Evolutionary conservation across 257 asterid species (phyloP).

Genomic region (Capsicum baccatum): DNA sequence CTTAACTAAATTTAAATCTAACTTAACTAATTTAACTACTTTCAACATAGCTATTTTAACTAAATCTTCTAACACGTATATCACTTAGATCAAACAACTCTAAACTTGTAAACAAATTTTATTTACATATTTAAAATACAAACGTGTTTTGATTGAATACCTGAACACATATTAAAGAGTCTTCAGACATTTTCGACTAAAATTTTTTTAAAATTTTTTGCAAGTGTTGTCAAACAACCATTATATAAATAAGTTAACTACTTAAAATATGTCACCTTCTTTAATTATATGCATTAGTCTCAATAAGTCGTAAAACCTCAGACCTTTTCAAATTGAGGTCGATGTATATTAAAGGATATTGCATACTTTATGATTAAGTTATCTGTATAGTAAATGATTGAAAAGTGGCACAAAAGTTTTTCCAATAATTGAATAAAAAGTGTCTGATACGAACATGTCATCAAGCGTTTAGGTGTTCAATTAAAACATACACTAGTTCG

Average conservation of each 20-base stretch:
- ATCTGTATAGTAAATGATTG: neutral
- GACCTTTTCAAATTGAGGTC: neutral
- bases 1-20: no score
- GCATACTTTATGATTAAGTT: neutral
- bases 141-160: no score
- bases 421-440: neutral
- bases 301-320: neutral
- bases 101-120: neutral
- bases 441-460: neutral
- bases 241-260: neutral
- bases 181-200: no score
- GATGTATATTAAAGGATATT: neutral
- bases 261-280: neutral
- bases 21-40: no score
- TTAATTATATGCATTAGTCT: neutral
- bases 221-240: no score
- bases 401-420: neutral
- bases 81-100: neutral
- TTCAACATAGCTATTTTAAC: no score
- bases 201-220: no score
- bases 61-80: no score
- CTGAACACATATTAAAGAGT: no score
- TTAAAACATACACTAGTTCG: rapidly evolving
- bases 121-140: neutral
- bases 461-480: neutral